Conservation (phyloP, 1,284 basidiomycete species). For the Tilletia setariae region DNA sequence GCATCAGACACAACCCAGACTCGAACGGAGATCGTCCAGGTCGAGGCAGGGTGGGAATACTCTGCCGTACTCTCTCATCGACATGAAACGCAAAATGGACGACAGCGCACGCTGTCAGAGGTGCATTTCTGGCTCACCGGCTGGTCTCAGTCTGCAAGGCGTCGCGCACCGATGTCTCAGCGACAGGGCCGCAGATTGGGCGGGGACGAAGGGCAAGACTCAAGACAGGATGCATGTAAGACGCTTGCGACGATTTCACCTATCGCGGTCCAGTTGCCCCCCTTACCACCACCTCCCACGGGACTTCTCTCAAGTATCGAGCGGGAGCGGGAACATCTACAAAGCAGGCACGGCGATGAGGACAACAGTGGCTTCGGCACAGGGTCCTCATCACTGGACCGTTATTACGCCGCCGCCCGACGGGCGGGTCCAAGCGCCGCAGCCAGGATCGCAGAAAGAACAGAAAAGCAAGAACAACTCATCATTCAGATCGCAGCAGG, state of each 20-base stretch:
- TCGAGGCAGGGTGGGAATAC: constrained; percentile 42
- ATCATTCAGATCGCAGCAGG: constrained; percentile 35
- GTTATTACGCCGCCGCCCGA: neutral
- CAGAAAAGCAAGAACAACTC: neutral
- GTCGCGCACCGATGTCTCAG: too few relatives aligned
- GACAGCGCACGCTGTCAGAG: constrained; percentile 17
- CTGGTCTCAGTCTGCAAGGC: neutral
- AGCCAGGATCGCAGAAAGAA: neutral
- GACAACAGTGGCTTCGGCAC: neutral
- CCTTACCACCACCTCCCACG: constrained; percentile 15
- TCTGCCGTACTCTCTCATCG: constrained; percentile 22
- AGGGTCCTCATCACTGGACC: neutral
- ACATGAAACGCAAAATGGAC: constrained; percentile 20
- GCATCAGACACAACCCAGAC: neutral
- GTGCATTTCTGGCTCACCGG: neutral
- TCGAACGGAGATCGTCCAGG: constrained; percentile 24
- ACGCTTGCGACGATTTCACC: neutral
- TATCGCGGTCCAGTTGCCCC: constrained; percentile 19
- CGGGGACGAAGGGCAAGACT: neutral
- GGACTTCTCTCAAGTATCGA: constrained; percentile 15
- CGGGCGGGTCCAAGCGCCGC: neutral
- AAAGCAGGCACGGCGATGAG: neutral
- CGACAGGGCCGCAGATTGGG: neutral
- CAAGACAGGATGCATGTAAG: neutral
- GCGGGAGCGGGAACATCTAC: neutral